Evolutionary conservation across 805 yeast species (phyloP).

Genomic region (Starmerella roubikii): DNA sequence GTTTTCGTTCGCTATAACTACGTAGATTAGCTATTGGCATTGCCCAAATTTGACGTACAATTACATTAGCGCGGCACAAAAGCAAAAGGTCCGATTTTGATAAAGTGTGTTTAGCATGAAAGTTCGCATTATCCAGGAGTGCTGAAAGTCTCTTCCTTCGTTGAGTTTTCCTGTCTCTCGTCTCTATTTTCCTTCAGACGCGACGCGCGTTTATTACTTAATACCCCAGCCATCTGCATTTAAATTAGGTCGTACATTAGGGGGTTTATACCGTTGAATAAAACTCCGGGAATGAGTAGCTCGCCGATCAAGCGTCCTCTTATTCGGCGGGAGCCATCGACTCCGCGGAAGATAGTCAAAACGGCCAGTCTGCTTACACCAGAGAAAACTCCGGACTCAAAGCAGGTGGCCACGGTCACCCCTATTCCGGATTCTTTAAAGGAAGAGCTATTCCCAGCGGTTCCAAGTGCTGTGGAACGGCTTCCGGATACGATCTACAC

Average conservation of each 20-base stretch:
- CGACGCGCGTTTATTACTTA: too few relatives aligned
- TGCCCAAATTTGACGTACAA: too few relatives aligned
- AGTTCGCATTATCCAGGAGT: too few relatives aligned
- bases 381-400: constrained; percentile 19
- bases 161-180: too few relatives aligned
- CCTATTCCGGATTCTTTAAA: not conserved
- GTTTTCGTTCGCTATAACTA: too few relatives aligned
- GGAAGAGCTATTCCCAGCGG: not conserved
- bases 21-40: too few relatives aligned
- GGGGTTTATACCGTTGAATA: too few relatives aligned
- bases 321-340: constrained; percentile 15
- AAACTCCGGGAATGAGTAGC: constrained; percentile 12
- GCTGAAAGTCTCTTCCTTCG: too few relatives aligned
- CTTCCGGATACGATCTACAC: constrained; percentile 25
- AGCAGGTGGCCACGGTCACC: not conserved
- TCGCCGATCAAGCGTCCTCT: constrained; percentile 14
- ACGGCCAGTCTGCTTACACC: constrained; percentile 18
- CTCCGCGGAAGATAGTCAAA: constrained; percentile 13
- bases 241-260: too few relatives aligned
- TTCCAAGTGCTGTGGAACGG: not conserved
- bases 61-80: not conserved
- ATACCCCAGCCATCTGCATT: too few relatives aligned
- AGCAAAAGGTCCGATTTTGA: not conserved
- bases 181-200: too few relatives aligned
- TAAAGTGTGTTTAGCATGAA: too few relatives aligned